These are phyloP conservation scores for Eimeria tenella DNA, from an alignment of 169 alveolate genomes.

Conservation along the genomic window DNA sequence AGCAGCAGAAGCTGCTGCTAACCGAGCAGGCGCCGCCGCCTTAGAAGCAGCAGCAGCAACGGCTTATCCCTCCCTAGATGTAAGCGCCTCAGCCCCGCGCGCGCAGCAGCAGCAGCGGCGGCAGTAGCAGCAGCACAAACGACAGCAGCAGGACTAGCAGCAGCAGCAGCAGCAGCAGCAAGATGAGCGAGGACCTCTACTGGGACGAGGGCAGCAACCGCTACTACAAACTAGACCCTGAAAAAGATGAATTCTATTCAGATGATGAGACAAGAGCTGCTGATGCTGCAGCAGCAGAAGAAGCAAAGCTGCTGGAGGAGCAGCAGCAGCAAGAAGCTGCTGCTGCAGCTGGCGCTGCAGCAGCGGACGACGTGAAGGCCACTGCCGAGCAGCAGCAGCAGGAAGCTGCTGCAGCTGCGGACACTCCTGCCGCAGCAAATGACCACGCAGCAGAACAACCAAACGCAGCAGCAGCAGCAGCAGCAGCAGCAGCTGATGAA, in stretches of 20 bases:
- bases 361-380: background rate
- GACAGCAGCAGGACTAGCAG: too few relatives aligned
- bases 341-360: background rate
- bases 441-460: background rate
- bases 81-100: too few relatives aligned
- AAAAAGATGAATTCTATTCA: slow-evolving; percentile 31
- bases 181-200: slow-evolving; percentile 34
- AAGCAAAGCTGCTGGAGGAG: background rate
- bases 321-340: background rate
- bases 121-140: too few relatives aligned
- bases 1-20: too few relatives aligned
- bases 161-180: background rate
- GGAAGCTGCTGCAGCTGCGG: background rate
- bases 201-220: slow-evolving; percentile 43
- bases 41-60: too few relatives aligned
- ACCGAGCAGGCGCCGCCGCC: too few relatives aligned
- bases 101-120: too few relatives aligned
- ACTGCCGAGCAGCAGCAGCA: background rate
- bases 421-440: background rate
- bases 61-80: too few relatives aligned
- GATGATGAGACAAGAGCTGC: slow-evolving; percentile 68
- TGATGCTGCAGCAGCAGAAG: slow-evolving; percentile 46
- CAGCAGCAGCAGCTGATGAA: too few relatives aligned
- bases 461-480: background rate
- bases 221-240: slow-evolving; percentile 40